A percentile compares a stretch with the other conserved stretches of the same genome.
These are phyloP conservation scores for Suillus placidus DNA, from an alignment of 768 basidiomycete genomes.

Conservation along the genomic window DNA sequence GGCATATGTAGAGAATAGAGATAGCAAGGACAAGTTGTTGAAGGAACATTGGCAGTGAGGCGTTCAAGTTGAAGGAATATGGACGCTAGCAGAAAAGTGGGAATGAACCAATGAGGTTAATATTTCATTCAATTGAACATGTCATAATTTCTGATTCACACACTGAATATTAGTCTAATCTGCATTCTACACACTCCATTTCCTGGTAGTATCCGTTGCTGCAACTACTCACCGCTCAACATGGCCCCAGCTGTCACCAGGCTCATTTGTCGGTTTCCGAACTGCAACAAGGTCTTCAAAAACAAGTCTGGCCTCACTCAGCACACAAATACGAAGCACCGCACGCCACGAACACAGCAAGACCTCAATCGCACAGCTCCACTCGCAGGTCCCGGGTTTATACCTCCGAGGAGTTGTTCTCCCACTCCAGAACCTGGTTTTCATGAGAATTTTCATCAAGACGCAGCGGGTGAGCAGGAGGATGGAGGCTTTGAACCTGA, in stretches of 20 bases:
- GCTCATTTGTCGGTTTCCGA: neutral
- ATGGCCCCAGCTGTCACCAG: neutral
- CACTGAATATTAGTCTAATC: neutral
- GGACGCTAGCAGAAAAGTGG: neutral
- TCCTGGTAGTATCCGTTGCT: neutral
- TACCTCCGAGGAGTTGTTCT: neutral
- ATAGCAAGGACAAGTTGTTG: neutral
- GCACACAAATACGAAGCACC: neutral
- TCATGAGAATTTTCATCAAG: neutral
- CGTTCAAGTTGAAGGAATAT: neutral
- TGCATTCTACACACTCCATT: neutral
- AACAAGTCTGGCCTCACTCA: constrained; percentile 6
- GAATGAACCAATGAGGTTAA: neutral
- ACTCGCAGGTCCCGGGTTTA: neutral
- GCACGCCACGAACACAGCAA: neutral
- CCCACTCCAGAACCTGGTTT: neutral
- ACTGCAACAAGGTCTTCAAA: neutral
- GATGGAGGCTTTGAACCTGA: neutral
- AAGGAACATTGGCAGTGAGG: neutral
- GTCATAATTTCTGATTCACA: neutral
- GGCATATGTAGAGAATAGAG: neutral
- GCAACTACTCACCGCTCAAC: neutral
- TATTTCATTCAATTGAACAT: neutral
- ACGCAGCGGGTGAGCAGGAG: neutral
- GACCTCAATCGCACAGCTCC: neutral